Evolutionary conservation across 495 filamentous ascomycete genomes (phyloP), one percentile per base, ranked within the genome.

Genomic region (Penicillium ochrochloron): DNA sequence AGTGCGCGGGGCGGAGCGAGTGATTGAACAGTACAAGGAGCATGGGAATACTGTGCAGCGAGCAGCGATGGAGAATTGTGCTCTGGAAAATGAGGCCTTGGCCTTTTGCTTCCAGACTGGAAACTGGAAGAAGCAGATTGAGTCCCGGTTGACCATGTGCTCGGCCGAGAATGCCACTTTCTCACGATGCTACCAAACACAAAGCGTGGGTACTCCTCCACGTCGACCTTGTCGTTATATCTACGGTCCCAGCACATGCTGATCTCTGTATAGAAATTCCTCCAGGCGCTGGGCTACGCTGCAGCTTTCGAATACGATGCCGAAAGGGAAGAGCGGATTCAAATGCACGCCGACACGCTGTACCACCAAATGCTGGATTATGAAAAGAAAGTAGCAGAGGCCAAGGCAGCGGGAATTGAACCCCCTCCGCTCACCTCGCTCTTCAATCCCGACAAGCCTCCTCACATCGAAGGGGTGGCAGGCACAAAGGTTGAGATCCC

Each of bases 51-150:
- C 84, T 59, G 92, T 98, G 58, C 90, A 91, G 21, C 83, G 85
- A 21, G 92, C 91, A 9, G 95, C 95, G 15, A 80, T 96, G 66
- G 96, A 98, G 80, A 99, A 97, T 75, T 99, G 95, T 79, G 90
- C 92, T 0, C 65, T 92, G 59, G 93, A 97, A 76, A 90, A 97
- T 75, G 77, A 88, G 67, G 87, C 84, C 27, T 84, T 94, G 77
- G 83, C 84, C 55, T 79, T 87, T 3, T 99, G 95, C 80, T 96
- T 92, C 78, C 79, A 82, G 60, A 81, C 77, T 46, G 92, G 93
- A 39, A 79, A 77, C 25, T 83, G 82, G 75, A 61, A 66, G 63
- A 75, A 80, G 57, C 76, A 74, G 55, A 56, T 80, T 21, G 71
- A 73, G 55, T 82, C 87, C 50, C 80, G 82, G 27, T 73, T 90